Conservation (phyloP, 805 yeast genomes). For the Candida suzukii region DNA sequence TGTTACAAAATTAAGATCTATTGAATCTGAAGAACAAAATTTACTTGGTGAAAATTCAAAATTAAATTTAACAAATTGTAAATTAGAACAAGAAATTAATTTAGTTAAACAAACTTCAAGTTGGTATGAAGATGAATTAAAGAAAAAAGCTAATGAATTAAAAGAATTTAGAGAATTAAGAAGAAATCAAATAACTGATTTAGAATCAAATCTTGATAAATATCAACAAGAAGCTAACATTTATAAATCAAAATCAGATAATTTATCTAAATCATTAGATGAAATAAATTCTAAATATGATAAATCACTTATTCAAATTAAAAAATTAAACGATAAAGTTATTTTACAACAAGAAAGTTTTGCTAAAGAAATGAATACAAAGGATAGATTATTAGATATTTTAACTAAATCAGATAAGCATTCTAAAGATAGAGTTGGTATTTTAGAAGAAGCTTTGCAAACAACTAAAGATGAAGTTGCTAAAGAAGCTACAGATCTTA, state of each 20-base stretch:
- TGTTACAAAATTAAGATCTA: slow-evolving; percentile 33
- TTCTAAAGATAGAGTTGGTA: slow-evolving; percentile 41
- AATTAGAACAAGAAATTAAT: slow-evolving; percentile 22
- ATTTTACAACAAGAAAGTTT: slow-evolving; percentile 41
- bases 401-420: slow-evolving; percentile 49
- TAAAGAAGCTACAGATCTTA: slow-evolving; percentile 28
- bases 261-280: slow-evolving; percentile 27
- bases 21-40: slow-evolving; percentile 25
- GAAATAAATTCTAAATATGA: slow-evolving; percentile 34
- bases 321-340: slow-evolving; percentile 37
- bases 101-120: slow-evolving; percentile 23
- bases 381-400: slow-evolving; percentile 53
- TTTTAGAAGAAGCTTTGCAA: slow-evolving; percentile 43
- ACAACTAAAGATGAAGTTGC: slow-evolving; percentile 33
- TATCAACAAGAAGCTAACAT: slow-evolving; percentile 24
- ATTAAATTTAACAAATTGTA: slow-evolving; percentile 18
- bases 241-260: slow-evolving; percentile 21
- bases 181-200: slow-evolving; percentile 21
- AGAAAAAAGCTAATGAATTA: slow-evolving; percentile 19
- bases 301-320: slow-evolving; percentile 35
- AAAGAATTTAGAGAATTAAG: slow-evolving; percentile 20
- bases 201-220: slow-evolving; percentile 30
- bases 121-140: slow-evolving; percentile 31
- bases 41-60: slow-evolving; percentile 17
- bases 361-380: slow-evolving; percentile 49